phyloP scores from a whole-genome alignment of 805 yeast genomes.

The Grigorovia humatica region DNA sequence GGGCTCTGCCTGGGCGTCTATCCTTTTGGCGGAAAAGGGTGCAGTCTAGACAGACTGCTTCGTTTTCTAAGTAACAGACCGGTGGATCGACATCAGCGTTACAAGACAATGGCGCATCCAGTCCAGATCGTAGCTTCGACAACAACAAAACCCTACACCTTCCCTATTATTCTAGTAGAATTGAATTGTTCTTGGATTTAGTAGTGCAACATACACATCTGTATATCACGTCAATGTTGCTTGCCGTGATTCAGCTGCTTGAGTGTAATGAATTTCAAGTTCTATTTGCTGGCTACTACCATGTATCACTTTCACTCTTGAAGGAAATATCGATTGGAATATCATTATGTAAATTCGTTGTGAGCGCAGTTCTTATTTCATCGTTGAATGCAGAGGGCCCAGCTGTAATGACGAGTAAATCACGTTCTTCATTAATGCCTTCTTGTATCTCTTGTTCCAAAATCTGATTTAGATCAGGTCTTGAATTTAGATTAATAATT shows the following conservation, averaged over 20 bases:
- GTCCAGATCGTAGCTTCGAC: too few relatives aligned
- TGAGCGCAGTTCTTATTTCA: conserved; percentile 39
- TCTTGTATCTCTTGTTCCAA: conserved; percentile 28
- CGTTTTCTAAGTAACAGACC: too few relatives aligned
- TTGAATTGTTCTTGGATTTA: too few relatives aligned
- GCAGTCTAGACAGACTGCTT: too few relatives aligned
- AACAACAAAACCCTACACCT: too few relatives aligned
- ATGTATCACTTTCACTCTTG: conserved; percentile 27
- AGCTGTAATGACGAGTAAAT: conserved; percentile 47
- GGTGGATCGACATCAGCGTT: too few relatives aligned
- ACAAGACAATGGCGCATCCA: too few relatives aligned
- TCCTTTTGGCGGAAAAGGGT: neutral
- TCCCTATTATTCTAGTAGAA: too few relatives aligned
- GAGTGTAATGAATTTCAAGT: too few relatives aligned
- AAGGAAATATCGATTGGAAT: conserved; percentile 24
- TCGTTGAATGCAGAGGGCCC: conserved; percentile 56
- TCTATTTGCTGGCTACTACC: conserved; percentile 12
- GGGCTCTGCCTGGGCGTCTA: neutral
- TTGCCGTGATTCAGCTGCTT: too few relatives aligned
- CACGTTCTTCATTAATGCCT: conserved; percentile 29
- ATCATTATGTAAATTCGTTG: conserved; percentile 27
- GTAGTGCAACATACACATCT: neutral
- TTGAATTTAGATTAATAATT: conserved; percentile 21
- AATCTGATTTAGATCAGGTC: conserved; percentile 38
- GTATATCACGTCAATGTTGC: neutral